phyloP scores from a whole-genome alignment of 2,329 filamentous ascomycete genomes.

The Venturia nashicola region DNA sequence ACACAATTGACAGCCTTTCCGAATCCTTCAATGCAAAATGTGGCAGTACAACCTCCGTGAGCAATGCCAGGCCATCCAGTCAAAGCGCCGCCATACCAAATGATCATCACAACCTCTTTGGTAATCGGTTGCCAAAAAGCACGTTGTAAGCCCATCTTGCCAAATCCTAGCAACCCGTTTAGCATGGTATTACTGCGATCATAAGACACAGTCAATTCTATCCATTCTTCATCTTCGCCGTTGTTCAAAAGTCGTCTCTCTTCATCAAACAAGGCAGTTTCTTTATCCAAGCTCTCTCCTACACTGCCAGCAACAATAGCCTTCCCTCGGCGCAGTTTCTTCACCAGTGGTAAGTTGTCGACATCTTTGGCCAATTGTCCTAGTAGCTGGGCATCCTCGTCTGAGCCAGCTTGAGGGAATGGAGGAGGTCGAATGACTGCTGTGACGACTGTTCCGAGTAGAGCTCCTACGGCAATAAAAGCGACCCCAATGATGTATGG shows the following conservation, averaged over 20 bases:
- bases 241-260: not conserved
- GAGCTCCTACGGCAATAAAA: not conserved
- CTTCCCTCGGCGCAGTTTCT: not conserved
- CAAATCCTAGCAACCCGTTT: not conserved
- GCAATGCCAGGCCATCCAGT: conserved; percentile 60
- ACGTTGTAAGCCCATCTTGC: not conserved
- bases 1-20: conserved; percentile 41
- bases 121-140: conserved; percentile 3
- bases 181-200: not conserved
- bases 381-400: not conserved
- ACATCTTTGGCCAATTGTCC: not conserved
- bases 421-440: not conserved
- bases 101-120: conserved; percentile 46
- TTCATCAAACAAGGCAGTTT: not conserved
- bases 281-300: not conserved
- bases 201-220: not conserved
- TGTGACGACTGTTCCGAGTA: not conserved
- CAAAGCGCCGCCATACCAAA: conserved; percentile 54
- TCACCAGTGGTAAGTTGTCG: not conserved
- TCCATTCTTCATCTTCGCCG: not conserved
- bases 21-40: conserved; percentile 56
- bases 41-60: conserved; percentile 60
- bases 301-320: not conserved
- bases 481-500: not conserved
- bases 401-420: not conserved